Evolutionary conservation across 805 yeast genomes (phyloP).

Genomic region (Spathaspora sp.): DNA sequence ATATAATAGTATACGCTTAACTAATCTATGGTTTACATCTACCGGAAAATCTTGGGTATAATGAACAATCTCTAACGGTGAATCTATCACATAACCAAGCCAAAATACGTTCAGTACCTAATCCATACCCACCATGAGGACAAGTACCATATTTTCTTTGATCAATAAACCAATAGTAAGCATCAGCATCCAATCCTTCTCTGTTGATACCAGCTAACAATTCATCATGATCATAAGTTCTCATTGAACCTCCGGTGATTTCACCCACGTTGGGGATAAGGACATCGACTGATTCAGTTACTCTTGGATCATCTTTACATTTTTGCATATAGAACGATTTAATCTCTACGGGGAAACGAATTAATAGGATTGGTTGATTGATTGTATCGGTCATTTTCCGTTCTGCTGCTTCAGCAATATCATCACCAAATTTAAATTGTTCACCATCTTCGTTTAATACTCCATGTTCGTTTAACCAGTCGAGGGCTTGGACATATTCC

Average conservation of each 20-base stretch:
- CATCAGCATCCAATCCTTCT: constrained; percentile 76
- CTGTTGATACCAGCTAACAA: constrained; percentile 87
- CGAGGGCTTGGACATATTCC: constrained; percentile 86
- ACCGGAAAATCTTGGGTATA: constrained; percentile 97
- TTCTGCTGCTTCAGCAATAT: constrained; percentile 99
- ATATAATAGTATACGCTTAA: neutral
- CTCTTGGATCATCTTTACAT: constrained; percentile 85
- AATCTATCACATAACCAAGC: constrained; percentile 98
- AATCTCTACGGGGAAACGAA: constrained; percentile 93
- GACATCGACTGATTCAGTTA: constrained; percentile 97
- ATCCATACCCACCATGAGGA: constrained; percentile 99
- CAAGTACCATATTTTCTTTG: constrained; percentile 95
- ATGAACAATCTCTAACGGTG: constrained; percentile 96
- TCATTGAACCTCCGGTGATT: constrained; percentile 98
- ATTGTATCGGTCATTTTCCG: constrained; percentile 96
- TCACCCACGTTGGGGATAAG: constrained; percentile 99
- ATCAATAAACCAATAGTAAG: constrained; percentile 96
- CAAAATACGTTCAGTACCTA: constrained; percentile 95
- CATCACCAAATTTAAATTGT: constrained; percentile 93
- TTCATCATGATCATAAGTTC: constrained; percentile 80
- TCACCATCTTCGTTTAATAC: constrained; percentile 94
- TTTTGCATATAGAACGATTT: constrained; percentile 98
- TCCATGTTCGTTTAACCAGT: constrained; percentile 94
- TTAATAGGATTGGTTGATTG: constrained; percentile 88
- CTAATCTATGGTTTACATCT: constrained; percentile 82